Conservation (phyloP, 2,329 filamentous ascomycete species). For the Xylariaceae sp. region DNA sequence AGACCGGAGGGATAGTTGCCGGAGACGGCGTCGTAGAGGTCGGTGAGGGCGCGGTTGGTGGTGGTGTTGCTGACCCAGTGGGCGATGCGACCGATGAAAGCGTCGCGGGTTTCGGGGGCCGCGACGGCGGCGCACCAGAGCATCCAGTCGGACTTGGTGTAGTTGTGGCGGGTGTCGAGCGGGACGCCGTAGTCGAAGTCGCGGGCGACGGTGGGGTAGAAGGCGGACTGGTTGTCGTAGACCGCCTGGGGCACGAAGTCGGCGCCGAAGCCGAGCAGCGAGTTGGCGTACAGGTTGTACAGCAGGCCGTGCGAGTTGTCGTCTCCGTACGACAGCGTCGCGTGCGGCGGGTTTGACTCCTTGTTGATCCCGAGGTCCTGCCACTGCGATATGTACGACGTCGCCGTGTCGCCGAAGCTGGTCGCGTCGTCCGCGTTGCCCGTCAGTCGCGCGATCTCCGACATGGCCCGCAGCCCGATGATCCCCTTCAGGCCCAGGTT, state of each 20-base stretch:
- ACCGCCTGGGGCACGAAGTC: slow-evolving; percentile 73
- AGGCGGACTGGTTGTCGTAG: slow-evolving; percentile 76
- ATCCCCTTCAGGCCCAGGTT: slow-evolving; percentile 85
- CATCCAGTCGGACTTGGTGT: slow-evolving; percentile 88
- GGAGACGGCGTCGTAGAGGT: slow-evolving; percentile 73
- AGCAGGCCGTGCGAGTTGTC: slow-evolving; percentile 56
- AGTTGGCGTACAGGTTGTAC: slow-evolving; percentile 84
- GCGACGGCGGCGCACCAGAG: slow-evolving; percentile 82
- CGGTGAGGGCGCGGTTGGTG: slow-evolving; percentile 72
- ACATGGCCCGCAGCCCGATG: slow-evolving; percentile 80
- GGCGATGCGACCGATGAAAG: slow-evolving; percentile 71
- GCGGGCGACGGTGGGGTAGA: slow-evolving; percentile 71
- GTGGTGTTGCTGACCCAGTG: slow-evolving; percentile 75
- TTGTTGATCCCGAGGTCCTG: slow-evolving; percentile 69
- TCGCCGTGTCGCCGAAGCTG: slow-evolving; percentile 64
- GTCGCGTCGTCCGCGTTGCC: slow-evolving; percentile 59
- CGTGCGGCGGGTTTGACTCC: slow-evolving; percentile 63
- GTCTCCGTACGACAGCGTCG: slow-evolving; percentile 79
- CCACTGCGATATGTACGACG: slow-evolving; percentile 74
- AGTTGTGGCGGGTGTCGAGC: slow-evolving; percentile 78
- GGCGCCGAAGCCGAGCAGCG: slow-evolving; percentile 66
- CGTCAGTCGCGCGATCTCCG: slow-evolving; percentile 65
- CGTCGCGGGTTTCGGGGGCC: slow-evolving; percentile 57
- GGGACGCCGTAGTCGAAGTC: slow-evolving; percentile 75
- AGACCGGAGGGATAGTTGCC: slow-evolving; percentile 67